phyloP scores from a whole-genome alignment of 2,329 filamentous ascomycete genomes.

The Colletotrichum musicola region DNA sequence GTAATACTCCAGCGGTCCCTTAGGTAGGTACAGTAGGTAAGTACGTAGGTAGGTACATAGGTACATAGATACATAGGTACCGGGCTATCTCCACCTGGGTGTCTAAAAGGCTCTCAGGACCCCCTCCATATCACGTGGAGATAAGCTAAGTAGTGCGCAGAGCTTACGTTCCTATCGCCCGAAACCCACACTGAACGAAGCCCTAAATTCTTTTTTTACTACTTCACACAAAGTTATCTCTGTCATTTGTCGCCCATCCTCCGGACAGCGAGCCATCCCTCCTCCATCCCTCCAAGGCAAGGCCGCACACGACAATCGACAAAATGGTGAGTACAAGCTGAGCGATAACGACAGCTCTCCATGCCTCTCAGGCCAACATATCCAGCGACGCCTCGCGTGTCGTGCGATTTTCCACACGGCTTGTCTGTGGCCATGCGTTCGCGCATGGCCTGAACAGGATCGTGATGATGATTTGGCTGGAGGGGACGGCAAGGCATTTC shows the following conservation, averaged over 20 bases:
- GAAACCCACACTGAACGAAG: conserved; percentile 2
- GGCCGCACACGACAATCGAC: conserved; percentile 37
- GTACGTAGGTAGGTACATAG: background rate
- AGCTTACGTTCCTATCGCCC: background rate
- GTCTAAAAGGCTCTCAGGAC: too few species aligned
- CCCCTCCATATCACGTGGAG: too few species aligned
- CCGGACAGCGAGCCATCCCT: background rate
- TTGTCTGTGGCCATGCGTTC: conserved; percentile 52
- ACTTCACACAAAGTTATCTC: conserved; percentile 11
- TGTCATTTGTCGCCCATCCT: background rate
- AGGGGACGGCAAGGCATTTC: conserved; percentile 52
- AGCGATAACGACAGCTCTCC: conserved; percentile 16
- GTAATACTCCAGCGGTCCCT: background rate
- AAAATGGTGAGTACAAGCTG: conserved; percentile 36
- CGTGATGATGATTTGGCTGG: conserved; percentile 79
- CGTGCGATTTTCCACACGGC: conserved; percentile 49
- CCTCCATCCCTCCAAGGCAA: conserved; percentile 32
- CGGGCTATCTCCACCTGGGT: too few species aligned
- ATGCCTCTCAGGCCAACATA: conserved; percentile 21
- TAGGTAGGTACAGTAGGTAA: background rate
- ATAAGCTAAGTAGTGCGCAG: too few species aligned
- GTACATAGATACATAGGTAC: too few species aligned
- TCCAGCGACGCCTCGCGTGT: conserved; percentile 39
- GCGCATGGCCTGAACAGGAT: conserved; percentile 58
- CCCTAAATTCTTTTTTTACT: conserved; percentile 43